phyloP scores from a whole-genome alignment of 2,329 filamentous ascomycete genomes.

The Pestalotiopsis sp. region DNA sequence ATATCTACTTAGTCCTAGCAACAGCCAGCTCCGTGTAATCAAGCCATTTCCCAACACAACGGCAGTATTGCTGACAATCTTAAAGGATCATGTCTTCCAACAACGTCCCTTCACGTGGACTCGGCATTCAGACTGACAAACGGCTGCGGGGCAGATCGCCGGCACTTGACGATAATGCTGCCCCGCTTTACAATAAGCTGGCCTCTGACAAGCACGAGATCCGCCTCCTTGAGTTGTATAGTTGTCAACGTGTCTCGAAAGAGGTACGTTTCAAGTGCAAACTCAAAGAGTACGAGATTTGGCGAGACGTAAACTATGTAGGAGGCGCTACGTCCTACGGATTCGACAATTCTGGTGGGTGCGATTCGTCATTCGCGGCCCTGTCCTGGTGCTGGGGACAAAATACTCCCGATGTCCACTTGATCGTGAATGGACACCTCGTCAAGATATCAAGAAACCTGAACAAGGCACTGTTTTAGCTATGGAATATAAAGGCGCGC shows the following conservation, averaged over 20 bases:
- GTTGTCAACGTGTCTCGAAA: neutral
- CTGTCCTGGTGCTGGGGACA: constrained; percentile 1
- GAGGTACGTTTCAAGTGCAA: neutral
- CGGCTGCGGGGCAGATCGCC: neutral
- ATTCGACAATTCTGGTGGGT: too few species aligned
- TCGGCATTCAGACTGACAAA: too few species aligned
- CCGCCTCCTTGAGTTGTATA: neutral
- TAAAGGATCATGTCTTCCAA: too few species aligned
- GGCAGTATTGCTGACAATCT: too few species aligned
- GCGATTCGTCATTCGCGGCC: neutral
- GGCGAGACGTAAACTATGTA: neutral
- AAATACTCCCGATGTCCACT: neutral
- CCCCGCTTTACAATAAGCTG: neutral
- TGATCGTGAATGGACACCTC: neutral
- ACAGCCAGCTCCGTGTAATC: too few species aligned
- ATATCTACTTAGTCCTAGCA: too few species aligned
- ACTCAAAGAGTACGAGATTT: neutral
- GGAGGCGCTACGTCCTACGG: neutral
- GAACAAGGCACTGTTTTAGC: neutral
- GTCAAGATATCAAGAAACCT: constrained; percentile 4
- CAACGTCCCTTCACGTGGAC: too few species aligned
- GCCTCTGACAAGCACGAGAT: neutral
- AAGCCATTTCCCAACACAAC: too few species aligned
- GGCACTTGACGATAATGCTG: constrained; percentile 1
- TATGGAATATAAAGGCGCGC: neutral